Conservation (phyloP, 345 rosid species). For the Pistacia vera region DNA sequence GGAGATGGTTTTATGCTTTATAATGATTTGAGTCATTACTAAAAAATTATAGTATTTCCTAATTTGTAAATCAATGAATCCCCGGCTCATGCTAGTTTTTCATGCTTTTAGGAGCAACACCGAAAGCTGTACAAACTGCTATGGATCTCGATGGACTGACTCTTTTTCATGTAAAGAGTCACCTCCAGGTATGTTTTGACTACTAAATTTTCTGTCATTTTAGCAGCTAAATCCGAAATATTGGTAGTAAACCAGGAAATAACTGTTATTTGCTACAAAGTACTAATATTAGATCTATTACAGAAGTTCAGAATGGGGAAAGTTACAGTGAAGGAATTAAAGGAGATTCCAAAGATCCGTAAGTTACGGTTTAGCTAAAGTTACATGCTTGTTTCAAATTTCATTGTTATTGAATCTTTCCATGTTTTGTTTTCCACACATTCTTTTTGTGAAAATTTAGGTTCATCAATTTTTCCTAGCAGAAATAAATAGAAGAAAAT, state of each 20-base stretch:
- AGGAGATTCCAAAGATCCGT: constrained; percentile 5
- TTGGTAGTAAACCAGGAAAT: not conserved
- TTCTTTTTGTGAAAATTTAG: not conserved
- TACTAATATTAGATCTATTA: constrained; percentile 8
- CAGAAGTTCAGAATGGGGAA: constrained; percentile 35
- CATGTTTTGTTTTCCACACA: not conserved
- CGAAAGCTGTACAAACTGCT: constrained; percentile 8
- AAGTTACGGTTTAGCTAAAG: constrained; percentile 6
- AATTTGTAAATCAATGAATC: not conserved
- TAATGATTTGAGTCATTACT: not conserved
- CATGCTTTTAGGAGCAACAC: constrained; percentile 31
- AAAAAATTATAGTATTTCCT: not conserved
- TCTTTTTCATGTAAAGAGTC: constrained; percentile 37
- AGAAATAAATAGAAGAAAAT: not conserved
- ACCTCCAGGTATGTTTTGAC: constrained; percentile 29
- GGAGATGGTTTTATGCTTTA: not conserved
- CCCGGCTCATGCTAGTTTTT: not conserved
- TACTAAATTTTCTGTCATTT: not conserved
- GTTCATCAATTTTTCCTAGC: not conserved
- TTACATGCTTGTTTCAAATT: not conserved
- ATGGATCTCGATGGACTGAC: constrained; percentile 29
- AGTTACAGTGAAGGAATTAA: not conserved
- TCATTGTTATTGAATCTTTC: not conserved
- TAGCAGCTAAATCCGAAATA: not conserved
- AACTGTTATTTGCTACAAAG: not conserved